These are phyloP conservation scores for Noccaea caerulescens DNA, from an alignment of 345 rosid genomes.

Conservation along the genomic window DNA sequence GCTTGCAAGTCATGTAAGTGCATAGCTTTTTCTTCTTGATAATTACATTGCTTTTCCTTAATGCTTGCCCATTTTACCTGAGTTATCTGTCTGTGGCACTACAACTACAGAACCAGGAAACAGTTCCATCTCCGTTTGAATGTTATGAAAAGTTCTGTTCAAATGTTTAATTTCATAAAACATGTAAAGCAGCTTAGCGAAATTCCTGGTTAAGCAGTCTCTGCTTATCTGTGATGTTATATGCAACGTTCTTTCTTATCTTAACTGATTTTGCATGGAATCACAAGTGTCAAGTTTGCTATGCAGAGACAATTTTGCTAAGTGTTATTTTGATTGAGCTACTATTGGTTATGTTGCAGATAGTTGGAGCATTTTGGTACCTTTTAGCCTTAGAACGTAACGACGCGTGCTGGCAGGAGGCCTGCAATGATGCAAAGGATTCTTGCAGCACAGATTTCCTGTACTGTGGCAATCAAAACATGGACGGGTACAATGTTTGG, in stretches of 20 bases:
- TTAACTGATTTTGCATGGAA: neutral
- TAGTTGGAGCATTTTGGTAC: slow-evolving; percentile 96
- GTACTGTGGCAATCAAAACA: slow-evolving; percentile 69
- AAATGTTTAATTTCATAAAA: neutral
- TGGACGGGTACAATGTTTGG: slow-evolving; percentile 61
- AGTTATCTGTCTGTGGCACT: slow-evolving; percentile 6
- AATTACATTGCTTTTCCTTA: neutral
- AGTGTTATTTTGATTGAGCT: slow-evolving; percentile 13
- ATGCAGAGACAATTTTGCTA: slow-evolving; percentile 4
- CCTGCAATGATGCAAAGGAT: slow-evolving; percentile 41
- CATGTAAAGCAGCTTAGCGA: neutral
- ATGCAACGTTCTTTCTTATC: neutral
- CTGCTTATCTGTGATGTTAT: slow-evolving; percentile 1
- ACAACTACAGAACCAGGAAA: neutral
- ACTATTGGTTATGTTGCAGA: slow-evolving; percentile 51
- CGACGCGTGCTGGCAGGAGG: slow-evolving; percentile 74
- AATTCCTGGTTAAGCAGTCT: neutral
- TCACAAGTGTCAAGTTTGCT: neutral
- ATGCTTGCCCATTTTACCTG: neutral
- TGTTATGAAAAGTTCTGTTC: neutral
- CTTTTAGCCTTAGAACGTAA: slow-evolving; percentile 79
- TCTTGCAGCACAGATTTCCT: slow-evolving; percentile 54
- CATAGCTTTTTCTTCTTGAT: slow-evolving; percentile 3
- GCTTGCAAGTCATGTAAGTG: slow-evolving; percentile 96
- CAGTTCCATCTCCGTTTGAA: neutral